A percentile compares a stretch with the other conserved stretches of the same genome.
These are phyloP conservation scores for Viola pubescens DNA, from an alignment of 441 rosid species.

Conservation along the genomic window DNA sequence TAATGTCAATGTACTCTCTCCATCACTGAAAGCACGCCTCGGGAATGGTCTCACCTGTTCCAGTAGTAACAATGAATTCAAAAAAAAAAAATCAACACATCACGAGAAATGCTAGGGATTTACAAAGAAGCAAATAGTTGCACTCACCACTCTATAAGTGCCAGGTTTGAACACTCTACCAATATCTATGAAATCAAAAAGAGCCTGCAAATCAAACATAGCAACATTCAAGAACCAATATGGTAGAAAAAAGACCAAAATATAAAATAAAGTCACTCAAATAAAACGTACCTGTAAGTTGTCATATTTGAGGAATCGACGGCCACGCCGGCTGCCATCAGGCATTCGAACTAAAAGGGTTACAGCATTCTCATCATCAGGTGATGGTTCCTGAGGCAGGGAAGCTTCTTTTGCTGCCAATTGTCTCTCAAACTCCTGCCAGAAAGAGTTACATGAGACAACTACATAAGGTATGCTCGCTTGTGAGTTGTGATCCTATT, in stretches of 20 bases:
- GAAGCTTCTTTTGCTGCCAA: slow-evolving; percentile 86
- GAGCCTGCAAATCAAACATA: slow-evolving; percentile 48
- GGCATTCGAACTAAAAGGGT: slow-evolving; percentile 92
- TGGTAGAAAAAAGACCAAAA: slow-evolving; percentile 5
- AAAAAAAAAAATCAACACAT: neutral
- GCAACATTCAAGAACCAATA: slow-evolving; percentile 10
- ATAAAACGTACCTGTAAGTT: slow-evolving; percentile 52
- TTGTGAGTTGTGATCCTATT: neutral
- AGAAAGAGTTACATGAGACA: slow-evolving; percentile 3
- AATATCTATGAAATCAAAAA: slow-evolving; percentile 84
- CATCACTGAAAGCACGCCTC: slow-evolving; percentile 76
- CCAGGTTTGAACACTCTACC: slow-evolving; percentile 83
- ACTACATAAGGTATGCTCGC: neutral
- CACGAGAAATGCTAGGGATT: neutral
- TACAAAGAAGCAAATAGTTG: neutral
- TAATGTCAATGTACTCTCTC: slow-evolving; percentile 52
- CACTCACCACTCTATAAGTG: slow-evolving; percentile 74
- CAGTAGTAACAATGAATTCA: slow-evolving; percentile 5
- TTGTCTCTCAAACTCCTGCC: slow-evolving; percentile 78
- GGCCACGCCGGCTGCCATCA: slow-evolving; percentile 84
- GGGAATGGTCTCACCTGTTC: slow-evolving; percentile 97
- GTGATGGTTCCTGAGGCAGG: slow-evolving; percentile 72
- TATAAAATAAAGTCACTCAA: neutral
- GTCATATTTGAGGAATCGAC: slow-evolving; percentile 76
- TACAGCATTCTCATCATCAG: slow-evolving; percentile 75